Evolutionary conservation across 352 stramenopile species (phyloP), one percentile per base, ranked within the genome.

Genomic region (Phytophthora colocasiae): DNA sequence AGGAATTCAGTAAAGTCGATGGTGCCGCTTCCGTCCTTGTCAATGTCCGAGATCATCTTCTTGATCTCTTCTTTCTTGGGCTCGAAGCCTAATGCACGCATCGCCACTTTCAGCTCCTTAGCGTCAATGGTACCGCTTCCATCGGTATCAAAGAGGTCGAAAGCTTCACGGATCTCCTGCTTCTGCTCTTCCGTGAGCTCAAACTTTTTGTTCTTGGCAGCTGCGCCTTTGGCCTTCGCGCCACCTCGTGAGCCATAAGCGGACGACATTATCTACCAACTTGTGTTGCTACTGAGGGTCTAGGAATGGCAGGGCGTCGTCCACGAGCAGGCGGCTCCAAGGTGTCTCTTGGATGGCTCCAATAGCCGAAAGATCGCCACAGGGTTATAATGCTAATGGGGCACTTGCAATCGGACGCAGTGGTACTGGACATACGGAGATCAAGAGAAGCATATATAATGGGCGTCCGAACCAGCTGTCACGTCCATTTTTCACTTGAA

Each of bases 1-100:
- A 99, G 73, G 63, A 99, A 99, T 74, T 99, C 96, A 50, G 98
- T 96, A 70, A 99, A 99, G 73, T 99, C 96, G 66, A 99, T 98
- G 41, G 89, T 94, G 43, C 96, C 94, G 4, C 80, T 96, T 51
- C 87, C 87, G 81, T 98, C 93, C 77, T 98, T 98, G 75, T 99
- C 93, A 61, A 98, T 98, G 71, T 98, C 95, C 51, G 84, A 86
- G 69, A 99, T 98, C 90, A 99, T 98, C 76, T 98, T 93, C 73
- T 98, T 98, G 60, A 99, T 98, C 56, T 97, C 98, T 75, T 98
- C 91, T 75, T 99, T 99, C 84, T 99, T 98, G 11, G 95, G 87
- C 71, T 99, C 95, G 61, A 99, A 98, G 34, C 97, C 97, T 31
- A 99, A 82, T 27, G 91, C 97, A 58, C 97, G 90, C 96, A 99